Evolutionary conservation across 1,139 yeast genomes (phyloP).

Genomic region (Geotrichum siamense): DNA sequence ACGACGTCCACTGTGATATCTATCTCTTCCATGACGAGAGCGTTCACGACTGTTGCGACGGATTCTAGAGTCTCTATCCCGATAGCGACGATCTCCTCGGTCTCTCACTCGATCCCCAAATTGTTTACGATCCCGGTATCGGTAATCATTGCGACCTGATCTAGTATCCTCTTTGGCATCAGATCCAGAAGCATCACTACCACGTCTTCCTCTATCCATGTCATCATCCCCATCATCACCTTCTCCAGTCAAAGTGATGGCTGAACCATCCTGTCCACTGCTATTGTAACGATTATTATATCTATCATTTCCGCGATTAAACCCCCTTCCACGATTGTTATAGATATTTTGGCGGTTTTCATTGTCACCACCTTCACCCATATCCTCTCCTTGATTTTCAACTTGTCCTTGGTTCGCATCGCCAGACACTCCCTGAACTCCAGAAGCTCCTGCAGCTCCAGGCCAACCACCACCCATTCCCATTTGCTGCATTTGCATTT

Average conservation of each 20-base stretch:
- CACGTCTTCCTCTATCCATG: conserved; percentile 16
- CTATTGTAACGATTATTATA: conserved; percentile 10
- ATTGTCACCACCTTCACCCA: conserved; percentile 10
- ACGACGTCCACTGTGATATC: conserved; percentile 20
- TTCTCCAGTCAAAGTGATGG: conserved; percentile 18
- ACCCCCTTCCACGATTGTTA: conserved; percentile 16
- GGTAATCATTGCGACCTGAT: conserved; percentile 19
- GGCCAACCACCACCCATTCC: conserved; percentile 2
- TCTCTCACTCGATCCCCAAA: conserved; percentile 17
- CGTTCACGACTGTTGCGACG: conserved; percentile 22
- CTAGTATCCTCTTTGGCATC: conserved; percentile 20
- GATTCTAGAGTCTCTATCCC: conserved; percentile 13
- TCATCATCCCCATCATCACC: conserved; percentile 18
- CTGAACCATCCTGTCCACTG: conserved; percentile 17
- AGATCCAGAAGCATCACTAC: conserved; percentile 19
- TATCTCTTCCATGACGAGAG: conserved; percentile 20
- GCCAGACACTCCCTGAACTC: conserved; percentile 13
- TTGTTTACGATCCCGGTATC: conserved; percentile 13
- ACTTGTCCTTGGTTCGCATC: conserved; percentile 15
- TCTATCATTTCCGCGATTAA: conserved; percentile 16
- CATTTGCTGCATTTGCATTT: conserved; percentile 19
- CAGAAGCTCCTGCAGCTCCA: conserved; percentile 13
- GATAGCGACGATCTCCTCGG: conserved; percentile 16
- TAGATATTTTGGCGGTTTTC: conserved; percentile 17
- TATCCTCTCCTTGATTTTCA: conserved; percentile 17